A percentile compares a stretch with the other conserved stretches of the same genome.
Evolutionary conservation across 306 rosid genomes (phyloP).

Genomic region (Hylodesmum podocarpum): DNA sequence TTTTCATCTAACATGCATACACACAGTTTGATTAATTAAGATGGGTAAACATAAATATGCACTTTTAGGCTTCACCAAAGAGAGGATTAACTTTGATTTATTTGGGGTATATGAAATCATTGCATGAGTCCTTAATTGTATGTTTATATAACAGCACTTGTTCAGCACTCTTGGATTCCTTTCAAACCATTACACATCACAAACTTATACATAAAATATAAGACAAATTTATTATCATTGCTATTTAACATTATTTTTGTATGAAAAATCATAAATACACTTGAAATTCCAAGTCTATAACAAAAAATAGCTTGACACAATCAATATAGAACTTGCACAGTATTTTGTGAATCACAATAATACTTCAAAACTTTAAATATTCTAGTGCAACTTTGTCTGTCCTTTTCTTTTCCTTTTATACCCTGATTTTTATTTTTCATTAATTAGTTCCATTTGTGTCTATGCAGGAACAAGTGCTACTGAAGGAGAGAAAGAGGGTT

Average conservation of each 20-base stretch:
- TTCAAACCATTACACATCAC: not conserved
- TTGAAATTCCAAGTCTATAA: not conserved
- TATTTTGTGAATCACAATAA: not conserved
- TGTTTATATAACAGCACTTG: not conserved
- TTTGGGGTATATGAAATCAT: not conserved
- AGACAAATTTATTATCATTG: not conserved
- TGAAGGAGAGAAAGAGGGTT: slow-evolving; percentile 68
- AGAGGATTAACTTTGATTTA: not conserved
- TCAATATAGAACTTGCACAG: not conserved
- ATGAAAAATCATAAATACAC: not conserved
- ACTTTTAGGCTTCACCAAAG: not conserved
- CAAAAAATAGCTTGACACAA: not conserved
- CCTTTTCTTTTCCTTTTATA: not conserved
- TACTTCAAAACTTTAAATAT: not conserved
- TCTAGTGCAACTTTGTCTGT: not conserved
- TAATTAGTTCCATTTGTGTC: not conserved
- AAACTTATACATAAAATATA: not conserved
- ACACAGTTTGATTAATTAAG: slow-evolving; percentile 2
- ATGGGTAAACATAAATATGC: not conserved
- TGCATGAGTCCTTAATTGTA: not conserved
- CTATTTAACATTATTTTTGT: not conserved
- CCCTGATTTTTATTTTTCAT: not conserved
- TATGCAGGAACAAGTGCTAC: slow-evolving; percentile 37
- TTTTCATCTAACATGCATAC: not conserved
- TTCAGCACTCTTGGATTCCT: not conserved